phyloP scores from a whole-genome alignment of 2,329 filamentous ascomycete genomes.

The Penicillium brasilianum region DNA sequence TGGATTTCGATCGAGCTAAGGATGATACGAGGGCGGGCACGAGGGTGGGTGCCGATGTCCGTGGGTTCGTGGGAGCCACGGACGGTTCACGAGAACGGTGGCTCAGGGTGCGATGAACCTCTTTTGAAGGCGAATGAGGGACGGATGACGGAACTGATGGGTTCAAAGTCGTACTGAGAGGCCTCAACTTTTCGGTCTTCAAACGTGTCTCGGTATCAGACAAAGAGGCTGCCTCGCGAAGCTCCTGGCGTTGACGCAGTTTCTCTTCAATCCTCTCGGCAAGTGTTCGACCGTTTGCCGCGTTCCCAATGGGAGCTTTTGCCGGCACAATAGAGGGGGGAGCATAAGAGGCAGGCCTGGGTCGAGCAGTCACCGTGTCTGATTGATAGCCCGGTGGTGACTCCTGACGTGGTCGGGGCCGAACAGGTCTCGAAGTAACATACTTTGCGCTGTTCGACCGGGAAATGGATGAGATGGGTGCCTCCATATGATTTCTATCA shows the following conservation, averaged over 20 bases:
- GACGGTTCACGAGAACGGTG: constrained; percentile 11
- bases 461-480: constrained; percentile 10
- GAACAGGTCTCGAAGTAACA: constrained; percentile 15
- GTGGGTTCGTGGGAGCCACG: constrained; percentile 4
- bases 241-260: constrained; percentile 37
- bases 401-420: constrained; percentile 17
- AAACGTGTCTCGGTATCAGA: constrained; percentile 22
- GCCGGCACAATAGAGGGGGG: constrained; percentile 11
- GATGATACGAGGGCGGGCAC: constrained; percentile 11
- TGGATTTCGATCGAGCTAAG: constrained; percentile 7
- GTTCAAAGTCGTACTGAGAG: constrained; percentile 6
- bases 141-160: constrained; percentile 10
- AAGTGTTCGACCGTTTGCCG: constrained; percentile 26
- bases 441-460: constrained; percentile 31
- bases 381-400: constrained; percentile 31
- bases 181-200: constrained; percentile 7
- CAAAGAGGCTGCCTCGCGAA: constrained; percentile 26
- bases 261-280: constrained; percentile 45
- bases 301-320: constrained; percentile 9
- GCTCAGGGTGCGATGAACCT: constrained; percentile 5
- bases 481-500: neutral
- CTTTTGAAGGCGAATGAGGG: constrained; percentile 18
- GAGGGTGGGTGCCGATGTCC: constrained; percentile 18
- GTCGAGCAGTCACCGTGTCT: constrained; percentile 25
- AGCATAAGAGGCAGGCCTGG: constrained; percentile 12